phyloP scores from a whole-genome alignment of 139 green algal species.

The Microglena sp. region DNA sequence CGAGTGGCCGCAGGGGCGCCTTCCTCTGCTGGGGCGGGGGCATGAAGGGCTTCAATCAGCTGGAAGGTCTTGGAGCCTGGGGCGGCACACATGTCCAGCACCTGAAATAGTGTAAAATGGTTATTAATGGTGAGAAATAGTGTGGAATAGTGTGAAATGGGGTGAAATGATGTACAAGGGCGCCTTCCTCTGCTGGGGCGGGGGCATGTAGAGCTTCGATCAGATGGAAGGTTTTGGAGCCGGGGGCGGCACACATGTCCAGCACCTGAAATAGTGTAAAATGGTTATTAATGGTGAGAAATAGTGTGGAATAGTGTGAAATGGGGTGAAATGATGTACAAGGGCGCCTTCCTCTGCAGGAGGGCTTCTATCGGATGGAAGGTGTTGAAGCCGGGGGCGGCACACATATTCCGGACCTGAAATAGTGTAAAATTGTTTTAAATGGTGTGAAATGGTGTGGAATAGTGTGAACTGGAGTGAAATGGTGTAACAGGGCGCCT shows the following conservation, averaged over 20 bases:
- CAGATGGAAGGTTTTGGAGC: constrained; percentile 95
- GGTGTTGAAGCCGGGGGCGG: constrained; percentile 98
- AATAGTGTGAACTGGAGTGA: background rate
- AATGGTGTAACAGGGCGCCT: background rate
- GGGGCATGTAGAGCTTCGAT: constrained; percentile 93
- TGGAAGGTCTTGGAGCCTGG: constrained; percentile 97
- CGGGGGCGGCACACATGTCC: constrained; percentile 95
- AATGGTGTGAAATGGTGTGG: no score
- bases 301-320: no score
- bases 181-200: background rate
- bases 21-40: no score
- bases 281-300: no score
- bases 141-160: background rate
- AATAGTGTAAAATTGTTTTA: no score
- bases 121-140: no score
- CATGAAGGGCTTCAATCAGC: constrained; percentile 90
- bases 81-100: constrained; percentile 96
- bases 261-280: constrained; percentile 64
- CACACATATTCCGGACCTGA: no score
- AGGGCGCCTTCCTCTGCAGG: no score
- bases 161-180: background rate
- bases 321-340: background rate
- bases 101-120: constrained; percentile 32
- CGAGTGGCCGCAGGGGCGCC: no score
- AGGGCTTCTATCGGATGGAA: constrained; percentile 90